Percentiles rank a stretch among this genome's conserved stretches.
Evolutionary conservation across 176 grass and related monocot genomes (phyloP).

Genomic region (Bolboschoenus planiculmis): DNA sequence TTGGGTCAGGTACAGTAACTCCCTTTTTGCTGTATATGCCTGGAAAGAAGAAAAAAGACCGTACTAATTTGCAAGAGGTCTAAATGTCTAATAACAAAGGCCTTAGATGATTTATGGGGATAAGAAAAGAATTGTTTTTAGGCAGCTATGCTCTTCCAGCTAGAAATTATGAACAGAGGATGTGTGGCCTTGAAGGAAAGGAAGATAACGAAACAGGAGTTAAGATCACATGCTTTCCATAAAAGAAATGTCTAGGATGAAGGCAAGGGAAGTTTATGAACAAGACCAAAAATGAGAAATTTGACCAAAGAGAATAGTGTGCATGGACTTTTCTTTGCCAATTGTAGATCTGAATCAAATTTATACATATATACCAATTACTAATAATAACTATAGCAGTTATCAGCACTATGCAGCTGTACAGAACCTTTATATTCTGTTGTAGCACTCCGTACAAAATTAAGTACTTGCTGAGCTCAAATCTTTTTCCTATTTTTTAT

Average conservation of each 20-base stretch:
- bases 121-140: not conserved
- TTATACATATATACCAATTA: not conserved
- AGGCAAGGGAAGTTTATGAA: not conserved
- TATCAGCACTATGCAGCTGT: not conserved
- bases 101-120: not conserved
- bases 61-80: not conserved
- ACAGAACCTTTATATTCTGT: not conserved
- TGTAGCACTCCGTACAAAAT: not conserved
- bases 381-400: not conserved
- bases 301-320: not conserved
- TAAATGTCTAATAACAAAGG: not conserved
- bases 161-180: not conserved
- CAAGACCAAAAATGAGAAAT: not conserved
- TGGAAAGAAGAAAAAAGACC: constrained; percentile 22
- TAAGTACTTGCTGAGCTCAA: not conserved
- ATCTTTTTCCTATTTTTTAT: not conserved
- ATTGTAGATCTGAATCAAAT: not conserved
- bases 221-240: not conserved
- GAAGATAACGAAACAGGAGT: not conserved
- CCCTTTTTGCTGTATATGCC: constrained; percentile 86
- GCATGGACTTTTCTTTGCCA: not conserved
- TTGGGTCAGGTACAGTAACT: constrained; percentile 67
- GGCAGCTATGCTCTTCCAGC: not conserved
- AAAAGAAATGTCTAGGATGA: not conserved
- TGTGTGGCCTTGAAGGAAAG: not conserved